Conservation (phyloP, 202 grass and related monocot genomes). For the Dendrocalamus latiflorus region DNA sequence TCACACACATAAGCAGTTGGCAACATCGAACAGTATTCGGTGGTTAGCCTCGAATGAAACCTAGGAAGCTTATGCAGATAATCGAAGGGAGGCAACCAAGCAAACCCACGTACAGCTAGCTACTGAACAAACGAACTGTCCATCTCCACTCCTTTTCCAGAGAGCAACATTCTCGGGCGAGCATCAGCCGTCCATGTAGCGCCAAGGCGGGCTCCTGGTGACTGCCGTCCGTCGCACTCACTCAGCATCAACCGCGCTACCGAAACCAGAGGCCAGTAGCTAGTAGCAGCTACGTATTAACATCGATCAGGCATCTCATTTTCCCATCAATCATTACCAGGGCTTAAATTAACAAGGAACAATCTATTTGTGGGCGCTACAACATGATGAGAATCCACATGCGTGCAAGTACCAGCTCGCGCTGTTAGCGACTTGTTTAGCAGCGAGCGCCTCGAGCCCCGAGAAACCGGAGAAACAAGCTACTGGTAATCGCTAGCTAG, state of each 20-base stretch:
- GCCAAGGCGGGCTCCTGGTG: neutral
- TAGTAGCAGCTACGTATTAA: neutral
- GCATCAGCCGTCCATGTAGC: neutral
- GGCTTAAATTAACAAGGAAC: neutral
- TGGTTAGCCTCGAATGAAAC: no score
- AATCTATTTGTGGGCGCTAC: neutral
- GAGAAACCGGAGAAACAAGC: neutral
- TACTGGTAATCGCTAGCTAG: no score
- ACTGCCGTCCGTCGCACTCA: neutral
- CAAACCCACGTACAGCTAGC: no score
- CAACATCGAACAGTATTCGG: no score
- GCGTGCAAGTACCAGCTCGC: neutral
- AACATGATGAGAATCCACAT: neutral
- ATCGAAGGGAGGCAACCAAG: no score
- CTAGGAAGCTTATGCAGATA: no score
- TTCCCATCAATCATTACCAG: neutral
- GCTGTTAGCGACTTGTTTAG: conserved; percentile 1
- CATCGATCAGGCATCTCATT: neutral
- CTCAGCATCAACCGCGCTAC: neutral
- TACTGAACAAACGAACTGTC: neutral
- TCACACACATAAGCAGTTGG: no score
- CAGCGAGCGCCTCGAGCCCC: conserved; percentile 7
- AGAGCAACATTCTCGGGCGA: neutral
- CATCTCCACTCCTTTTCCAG: neutral
- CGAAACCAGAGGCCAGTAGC: neutral